These are phyloP conservation scores for Blastobotrys terrestris DNA, from an alignment of 805 yeast genomes.

Conservation along the genomic window DNA sequence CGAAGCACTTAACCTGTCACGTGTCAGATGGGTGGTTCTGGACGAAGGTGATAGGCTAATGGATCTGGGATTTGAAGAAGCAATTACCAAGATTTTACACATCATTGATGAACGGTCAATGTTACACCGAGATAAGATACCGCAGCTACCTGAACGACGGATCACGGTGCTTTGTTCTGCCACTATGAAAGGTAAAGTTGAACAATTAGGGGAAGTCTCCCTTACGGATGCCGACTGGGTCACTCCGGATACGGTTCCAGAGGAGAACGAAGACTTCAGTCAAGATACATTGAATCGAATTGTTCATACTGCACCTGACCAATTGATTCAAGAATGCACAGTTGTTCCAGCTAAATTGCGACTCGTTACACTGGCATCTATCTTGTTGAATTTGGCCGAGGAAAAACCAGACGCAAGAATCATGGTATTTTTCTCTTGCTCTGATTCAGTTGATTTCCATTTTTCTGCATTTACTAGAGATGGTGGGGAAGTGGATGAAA, in stretches of 20 bases:
- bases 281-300: slow-evolving; percentile 2
- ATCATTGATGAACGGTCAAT: slow-evolving; percentile 45
- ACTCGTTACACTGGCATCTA: slow-evolving; percentile 70
- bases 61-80: slow-evolving; percentile 95
- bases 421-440: slow-evolving; percentile 85
- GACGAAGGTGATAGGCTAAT: slow-evolving; percentile 97
- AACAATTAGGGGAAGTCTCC: slow-evolving; percentile 72
- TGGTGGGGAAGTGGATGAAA: slow-evolving; percentile 39
- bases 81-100: slow-evolving; percentile 67
- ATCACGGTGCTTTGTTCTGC: slow-evolving; percentile 90
- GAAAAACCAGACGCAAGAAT: slow-evolving; percentile 26
- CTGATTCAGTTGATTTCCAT: slow-evolving; percentile 96
- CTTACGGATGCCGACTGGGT: slow-evolving; percentile 70
- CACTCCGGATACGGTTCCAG: slow-evolving; percentile 30
- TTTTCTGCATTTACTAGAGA: slow-evolving; percentile 63
- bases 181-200: slow-evolving; percentile 75
- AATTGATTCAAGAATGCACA: slow-evolving; percentile 70
- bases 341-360: slow-evolving; percentile 91
- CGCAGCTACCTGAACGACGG: slow-evolving; percentile 60
- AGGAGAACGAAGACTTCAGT: slow-evolving; percentile 29
- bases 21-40: slow-evolving; percentile 78
- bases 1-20: slow-evolving; percentile 58
- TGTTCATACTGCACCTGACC: slow-evolving; percentile 71
- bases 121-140: slow-evolving; percentile 39
- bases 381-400: slow-evolving; percentile 45